Evolutionary conservation across 192 early-diverging fungal species (phyloP), one percentile per base, ranked within the genome.

Genomic region (Coemansia asiatica): DNA sequence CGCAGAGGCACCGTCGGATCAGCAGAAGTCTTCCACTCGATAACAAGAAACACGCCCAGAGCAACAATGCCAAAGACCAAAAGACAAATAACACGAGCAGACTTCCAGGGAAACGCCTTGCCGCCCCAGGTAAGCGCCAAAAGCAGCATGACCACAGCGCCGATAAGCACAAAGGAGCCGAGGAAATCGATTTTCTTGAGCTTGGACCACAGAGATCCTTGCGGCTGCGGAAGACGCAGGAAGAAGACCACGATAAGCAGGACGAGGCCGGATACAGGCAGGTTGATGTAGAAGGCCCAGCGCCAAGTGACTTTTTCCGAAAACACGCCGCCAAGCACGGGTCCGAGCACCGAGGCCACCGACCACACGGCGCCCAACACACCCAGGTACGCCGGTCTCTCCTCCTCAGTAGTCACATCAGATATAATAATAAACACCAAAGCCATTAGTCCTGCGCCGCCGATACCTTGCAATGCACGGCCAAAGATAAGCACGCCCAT

Each of bases 311-410:
- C 61, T 55, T 86, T 74, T 25, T 90, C 88, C 0, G 85, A 76
- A 59, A 92, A 90, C 8, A 83, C 83, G 21, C 90, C 90, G 48
- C 90, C 90, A 28, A 87, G 27, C 2, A 92, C 61, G 0, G 90
- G 90, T 7, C 91, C 91, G 22, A 87, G 66, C 5, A 90, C 84
- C 38, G 83, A 86, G 0, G 89, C 84, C 10, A 91, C 55, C 0
- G 85, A 85, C 64, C 79, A 89, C 31, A 88, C 80, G 31, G 78
- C 85, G 7, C 85, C 84, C 13, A 88, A 66, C 7, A 87, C 71
- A 35, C 72, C 72, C 27, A 78, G 25, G 19, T 74, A 80, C 0
- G 66, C 69, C 9, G 69, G 62, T 8, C 68, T 51, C 26, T 80
- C 66, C 29, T 71, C 55, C 48, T 72, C 72, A 9, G 68, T 65